Conservation (phyloP, 768 basidiomycete species). For the Crepidotus variabilis region DNA sequence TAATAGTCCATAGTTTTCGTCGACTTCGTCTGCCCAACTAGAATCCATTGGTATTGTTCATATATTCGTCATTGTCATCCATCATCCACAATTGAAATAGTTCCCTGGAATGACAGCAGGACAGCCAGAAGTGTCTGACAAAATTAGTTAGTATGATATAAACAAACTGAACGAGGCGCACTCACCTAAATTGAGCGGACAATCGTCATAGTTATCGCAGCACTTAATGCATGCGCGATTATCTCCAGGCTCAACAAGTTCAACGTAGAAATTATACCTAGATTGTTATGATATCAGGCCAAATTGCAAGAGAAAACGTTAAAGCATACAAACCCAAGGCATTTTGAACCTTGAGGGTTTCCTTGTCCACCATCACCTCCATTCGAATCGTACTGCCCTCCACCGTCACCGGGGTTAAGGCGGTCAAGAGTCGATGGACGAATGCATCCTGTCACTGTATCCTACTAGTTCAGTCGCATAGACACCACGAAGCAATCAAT, state of each 20-base stretch:
- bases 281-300: neutral
- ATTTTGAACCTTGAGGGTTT: constrained; percentile 47
- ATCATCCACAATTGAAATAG: constrained; percentile 47
- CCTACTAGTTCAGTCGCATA: neutral
- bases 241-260: constrained; percentile 48
- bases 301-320: neutral
- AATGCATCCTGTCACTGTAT: constrained; percentile 52
- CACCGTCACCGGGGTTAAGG: constrained; percentile 42
- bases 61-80: neutral
- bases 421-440: constrained; percentile 35
- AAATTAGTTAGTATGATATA: too few species aligned
- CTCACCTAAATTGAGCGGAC: constrained; percentile 43
- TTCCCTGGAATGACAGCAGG: constrained; percentile 47
- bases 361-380: constrained; percentile 47
- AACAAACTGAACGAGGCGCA: neutral
- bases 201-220: constrained; percentile 50
- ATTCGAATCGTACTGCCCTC: constrained; percentile 56
- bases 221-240: constrained; percentile 54
- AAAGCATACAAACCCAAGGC: constrained; percentile 35
- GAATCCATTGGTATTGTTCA: too few species aligned
- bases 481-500: neutral
- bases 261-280: constrained; percentile 56
- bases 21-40: too few species aligned
- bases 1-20: too few species aligned
- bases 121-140: constrained; percentile 44